A percentile compares a stretch with the other conserved stretches of the same genome.
Conservation (phyloP, 1,284 basidiomycete species). For the Boletellus deceptivus region DNA sequence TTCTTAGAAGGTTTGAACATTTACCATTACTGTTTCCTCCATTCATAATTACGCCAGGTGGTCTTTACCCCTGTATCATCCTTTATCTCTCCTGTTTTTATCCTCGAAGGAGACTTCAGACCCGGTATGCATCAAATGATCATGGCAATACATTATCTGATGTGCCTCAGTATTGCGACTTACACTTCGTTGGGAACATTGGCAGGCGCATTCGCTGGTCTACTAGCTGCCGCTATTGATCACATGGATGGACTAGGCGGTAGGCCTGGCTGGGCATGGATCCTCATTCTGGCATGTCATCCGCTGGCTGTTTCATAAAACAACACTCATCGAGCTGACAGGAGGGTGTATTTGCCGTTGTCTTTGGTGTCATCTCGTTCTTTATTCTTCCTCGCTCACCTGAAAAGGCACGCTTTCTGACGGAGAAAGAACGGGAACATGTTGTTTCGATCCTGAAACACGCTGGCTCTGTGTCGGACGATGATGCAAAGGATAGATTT, state of each 20-base stretch:
- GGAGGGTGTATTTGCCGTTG: conserved; percentile 52
- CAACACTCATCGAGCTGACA: conserved; percentile 8
- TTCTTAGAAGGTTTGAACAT: conserved; percentile 50
- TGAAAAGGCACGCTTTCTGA: conserved; percentile 42
- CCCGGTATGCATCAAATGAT: conserved; percentile 39
- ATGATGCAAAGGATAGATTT: conserved; percentile 35
- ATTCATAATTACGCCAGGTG: conserved; percentile 37
- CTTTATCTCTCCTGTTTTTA: conserved; percentile 61
- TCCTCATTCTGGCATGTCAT: conserved; percentile 52
- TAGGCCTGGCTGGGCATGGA: conserved; percentile 61
- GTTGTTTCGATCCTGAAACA: conserved; percentile 31
- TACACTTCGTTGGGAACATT: conserved; percentile 58
- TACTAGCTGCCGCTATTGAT: conserved; percentile 59
- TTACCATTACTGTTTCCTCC: conserved; percentile 42
- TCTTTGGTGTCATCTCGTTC: conserved; percentile 48
- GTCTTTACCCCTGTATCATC: conserved; percentile 56
- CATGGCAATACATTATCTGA: background rate
- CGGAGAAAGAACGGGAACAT: conserved; percentile 40
- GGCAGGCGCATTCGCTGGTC: conserved; percentile 61
- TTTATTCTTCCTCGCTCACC: conserved; percentile 53
- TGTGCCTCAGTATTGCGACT: conserved; percentile 40
- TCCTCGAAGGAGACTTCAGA: conserved; percentile 53
- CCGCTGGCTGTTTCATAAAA: background rate
- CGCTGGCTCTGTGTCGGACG: conserved; percentile 34
- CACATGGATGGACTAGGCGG: conserved; percentile 49